Percentiles rank a stretch among this genome's conserved stretches.
These are phyloP conservation scores for Fusarium sp. DNA, from an alignment of 2,329 filamentous ascomycete species.

Conservation along the genomic window DNA sequence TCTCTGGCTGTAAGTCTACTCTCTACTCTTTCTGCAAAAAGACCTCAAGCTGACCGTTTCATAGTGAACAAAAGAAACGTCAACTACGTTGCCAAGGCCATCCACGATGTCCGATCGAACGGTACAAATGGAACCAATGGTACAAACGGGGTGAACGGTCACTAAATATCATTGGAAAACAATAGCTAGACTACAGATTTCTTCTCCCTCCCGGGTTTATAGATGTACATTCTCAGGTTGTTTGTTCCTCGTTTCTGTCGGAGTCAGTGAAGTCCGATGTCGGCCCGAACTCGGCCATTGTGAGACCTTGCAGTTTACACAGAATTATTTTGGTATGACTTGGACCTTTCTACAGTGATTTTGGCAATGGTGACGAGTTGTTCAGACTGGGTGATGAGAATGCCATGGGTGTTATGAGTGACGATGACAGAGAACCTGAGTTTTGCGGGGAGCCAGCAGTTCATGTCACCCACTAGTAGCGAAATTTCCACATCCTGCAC, in stretches of 20 bases:
- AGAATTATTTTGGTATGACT: not conserved
- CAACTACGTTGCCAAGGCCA: constrained; percentile 89
- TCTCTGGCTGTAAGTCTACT: constrained; percentile 33
- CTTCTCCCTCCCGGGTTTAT: constrained; percentile 5
- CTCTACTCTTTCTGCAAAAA: constrained; percentile 56
- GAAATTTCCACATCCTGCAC: not conserved
- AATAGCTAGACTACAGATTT: not conserved
- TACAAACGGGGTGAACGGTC: constrained; percentile 14
- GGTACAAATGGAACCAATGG: constrained; percentile 5
- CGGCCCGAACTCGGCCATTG: constrained; percentile 15
- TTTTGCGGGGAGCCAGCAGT: not conserved
- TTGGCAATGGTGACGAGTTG: accelerated
- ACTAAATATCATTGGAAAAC: not conserved
- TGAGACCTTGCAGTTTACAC: not conserved
- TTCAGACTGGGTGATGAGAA: not conserved
- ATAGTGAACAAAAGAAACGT: constrained; percentile 68
- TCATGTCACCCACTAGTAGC: no score
- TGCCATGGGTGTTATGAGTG: not conserved
- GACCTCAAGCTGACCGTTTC: constrained; percentile 63
- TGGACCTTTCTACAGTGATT: not conserved
- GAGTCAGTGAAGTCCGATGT: constrained; percentile 6
- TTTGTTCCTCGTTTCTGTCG: not conserved
- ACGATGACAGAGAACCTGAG: not conserved
- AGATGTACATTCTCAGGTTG: not conserved
- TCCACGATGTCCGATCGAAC: constrained; percentile 72